phyloP scores from a whole-genome alignment of 495 filamentous ascomycete species.

The Xylaria castorea region DNA sequence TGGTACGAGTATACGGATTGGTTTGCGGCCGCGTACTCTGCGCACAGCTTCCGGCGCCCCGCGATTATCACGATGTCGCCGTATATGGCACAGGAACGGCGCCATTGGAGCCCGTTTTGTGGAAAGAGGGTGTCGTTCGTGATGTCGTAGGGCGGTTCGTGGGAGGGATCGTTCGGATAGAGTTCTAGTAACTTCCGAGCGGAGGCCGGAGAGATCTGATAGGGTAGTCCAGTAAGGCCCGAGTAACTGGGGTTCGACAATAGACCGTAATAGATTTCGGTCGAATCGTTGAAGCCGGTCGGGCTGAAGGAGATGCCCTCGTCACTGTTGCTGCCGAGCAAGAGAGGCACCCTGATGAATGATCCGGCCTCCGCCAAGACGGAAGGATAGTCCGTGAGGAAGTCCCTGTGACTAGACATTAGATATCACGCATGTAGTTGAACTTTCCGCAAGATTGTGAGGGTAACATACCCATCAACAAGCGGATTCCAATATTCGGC shows the following conservation, averaged over 20 bases:
- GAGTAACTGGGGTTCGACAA: neutral
- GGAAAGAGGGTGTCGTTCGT: constrained; percentile 52
- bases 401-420: neutral
- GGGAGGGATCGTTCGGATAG: constrained; percentile 7
- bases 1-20: constrained; percentile 66
- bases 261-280: neutral
- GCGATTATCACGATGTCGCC: constrained; percentile 65
- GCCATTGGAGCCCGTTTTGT: constrained; percentile 55
- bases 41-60: constrained; percentile 60
- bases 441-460: neutral
- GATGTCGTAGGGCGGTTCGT: constrained; percentile 29
- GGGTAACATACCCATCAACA: constrained; percentile 1
- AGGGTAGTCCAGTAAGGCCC: neutral
- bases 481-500: neutral
- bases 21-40: constrained; percentile 54
- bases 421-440: neutral
- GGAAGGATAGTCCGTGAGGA: constrained; percentile 15
- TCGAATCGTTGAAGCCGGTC: neutral
- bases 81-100: constrained; percentile 58
- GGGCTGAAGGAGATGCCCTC: constrained; percentile 43
- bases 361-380: neutral
- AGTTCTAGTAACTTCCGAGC: constrained; percentile 1
- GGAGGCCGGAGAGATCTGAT: constrained; percentile 8
- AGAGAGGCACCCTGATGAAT: constrained; percentile 51
- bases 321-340: constrained; percentile 65